phyloP scores from a whole-genome alignment of 2,329 filamentous ascomycete genomes.

The Ophiosphaerella herpotricha region DNA sequence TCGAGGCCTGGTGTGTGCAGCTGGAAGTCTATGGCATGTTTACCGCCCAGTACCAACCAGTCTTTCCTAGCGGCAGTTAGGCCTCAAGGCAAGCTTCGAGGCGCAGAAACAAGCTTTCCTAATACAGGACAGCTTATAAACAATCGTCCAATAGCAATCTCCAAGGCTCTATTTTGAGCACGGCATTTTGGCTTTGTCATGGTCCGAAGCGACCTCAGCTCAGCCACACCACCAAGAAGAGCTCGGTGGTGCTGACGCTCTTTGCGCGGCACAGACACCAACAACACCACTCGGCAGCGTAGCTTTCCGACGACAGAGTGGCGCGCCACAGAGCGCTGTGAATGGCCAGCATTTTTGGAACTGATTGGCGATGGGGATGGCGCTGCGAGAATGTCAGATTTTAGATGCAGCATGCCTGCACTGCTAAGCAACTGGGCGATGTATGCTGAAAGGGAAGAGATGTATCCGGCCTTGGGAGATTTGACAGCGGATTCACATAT shows the following conservation, averaged over 20 bases:
- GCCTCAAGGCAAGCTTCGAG: neutral
- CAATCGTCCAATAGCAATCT: neutral
- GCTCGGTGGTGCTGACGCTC: constrained; percentile 9
- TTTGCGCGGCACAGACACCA: constrained; percentile 4
- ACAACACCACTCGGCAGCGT: constrained; percentile 15
- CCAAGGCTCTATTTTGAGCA: neutral
- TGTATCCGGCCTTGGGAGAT: constrained; percentile 3
- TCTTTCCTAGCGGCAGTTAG: neutral
- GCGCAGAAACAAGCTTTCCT: neutral
- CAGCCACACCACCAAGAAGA: constrained; percentile 1
- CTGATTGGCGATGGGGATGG: constrained; percentile 17
- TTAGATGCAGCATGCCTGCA: neutral
- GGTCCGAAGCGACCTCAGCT: constrained; percentile 4
- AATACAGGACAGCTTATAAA: neutral
- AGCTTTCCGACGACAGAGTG: constrained; percentile 14
- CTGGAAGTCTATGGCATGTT: neutral
- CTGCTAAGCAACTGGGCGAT: neutral
- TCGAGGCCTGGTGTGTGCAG: neutral
- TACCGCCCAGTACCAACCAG: neutral
- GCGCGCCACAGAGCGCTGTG: constrained; percentile 7
- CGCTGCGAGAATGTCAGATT: constrained; percentile 8
- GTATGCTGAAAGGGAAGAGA: constrained; percentile 3
- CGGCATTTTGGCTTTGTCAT: neutral
- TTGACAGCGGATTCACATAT: neutral
- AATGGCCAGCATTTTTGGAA: constrained; percentile 16